Evolutionary conservation across 352 stramenopile genomes (phyloP).

Genomic region (Phytophthora ramorum): DNA sequence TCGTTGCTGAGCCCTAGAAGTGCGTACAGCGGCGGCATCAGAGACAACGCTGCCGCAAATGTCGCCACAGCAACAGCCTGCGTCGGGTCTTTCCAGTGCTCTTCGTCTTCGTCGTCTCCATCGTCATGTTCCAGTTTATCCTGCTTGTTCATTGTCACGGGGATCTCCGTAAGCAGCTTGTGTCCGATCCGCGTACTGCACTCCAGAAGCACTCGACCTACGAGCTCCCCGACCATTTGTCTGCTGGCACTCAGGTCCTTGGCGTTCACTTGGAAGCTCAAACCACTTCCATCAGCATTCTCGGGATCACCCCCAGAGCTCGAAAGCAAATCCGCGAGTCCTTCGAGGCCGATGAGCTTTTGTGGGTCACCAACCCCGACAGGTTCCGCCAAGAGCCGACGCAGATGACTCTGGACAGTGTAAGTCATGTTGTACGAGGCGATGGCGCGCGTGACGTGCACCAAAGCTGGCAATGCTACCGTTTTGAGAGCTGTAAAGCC

Average conservation of each 20-base stretch:
- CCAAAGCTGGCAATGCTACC: slow-evolving; percentile 50
- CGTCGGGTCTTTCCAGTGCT: slow-evolving; percentile 57
- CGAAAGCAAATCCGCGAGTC: slow-evolving; percentile 41
- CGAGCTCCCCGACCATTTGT: slow-evolving; percentile 56
- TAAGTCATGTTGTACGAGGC: slow-evolving; percentile 79
- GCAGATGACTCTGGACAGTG: slow-evolving; percentile 70
- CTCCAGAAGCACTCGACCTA: slow-evolving; percentile 73
- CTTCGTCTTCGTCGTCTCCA: slow-evolving; percentile 5
- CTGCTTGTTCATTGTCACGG: slow-evolving; percentile 4
- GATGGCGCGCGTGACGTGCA: slow-evolving; percentile 64
- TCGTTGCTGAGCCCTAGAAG: slow-evolving; percentile 61
- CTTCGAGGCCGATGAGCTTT: slow-evolving; percentile 70
- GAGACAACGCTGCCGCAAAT: slow-evolving; percentile 52
- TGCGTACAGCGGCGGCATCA: slow-evolving; percentile 54
- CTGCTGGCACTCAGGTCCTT: slow-evolving; percentile 40
- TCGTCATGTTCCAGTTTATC: slow-evolving; percentile 12
- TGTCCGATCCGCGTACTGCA: slow-evolving; percentile 73
- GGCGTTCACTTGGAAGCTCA: slow-evolving; percentile 39
- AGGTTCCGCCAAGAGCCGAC: slow-evolving; percentile 59
- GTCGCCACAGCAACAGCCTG: slow-evolving; percentile 55
- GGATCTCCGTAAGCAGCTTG: slow-evolving; percentile 46
- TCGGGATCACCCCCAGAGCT: neutral
- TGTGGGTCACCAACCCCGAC: slow-evolving; percentile 77
- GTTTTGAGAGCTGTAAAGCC: slow-evolving; percentile 42
- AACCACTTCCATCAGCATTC: neutral